Base-by-base conservation (phyloP, 768 basidiomycete species). In the Dentipellis sp. region DNA sequence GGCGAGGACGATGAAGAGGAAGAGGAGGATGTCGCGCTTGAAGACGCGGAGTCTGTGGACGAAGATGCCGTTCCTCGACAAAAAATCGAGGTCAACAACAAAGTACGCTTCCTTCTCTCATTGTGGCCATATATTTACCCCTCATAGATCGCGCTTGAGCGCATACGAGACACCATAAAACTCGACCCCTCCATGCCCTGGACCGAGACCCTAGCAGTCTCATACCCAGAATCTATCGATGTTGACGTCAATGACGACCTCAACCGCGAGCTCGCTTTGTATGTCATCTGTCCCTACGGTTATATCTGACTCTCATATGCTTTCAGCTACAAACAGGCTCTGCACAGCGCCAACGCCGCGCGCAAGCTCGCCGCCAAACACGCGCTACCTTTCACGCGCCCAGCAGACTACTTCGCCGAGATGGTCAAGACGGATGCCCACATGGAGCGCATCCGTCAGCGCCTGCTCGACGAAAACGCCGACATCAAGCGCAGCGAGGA, bases 341-440 rank as follows among this genome's bases (percentile, higher is more conserved):
- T 98, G 0, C 85, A 94, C 58, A 73, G 84, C 40, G 93, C 87
- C n/a, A 80, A 85, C 54, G 71, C 78, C 23, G 93, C 93, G 2
- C 83, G 82, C 52, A 66, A 76, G 2, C 80, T 93, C n/a, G 91
- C 91, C n/a, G 72, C 78, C 11, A 85, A 89, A 63, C 79, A 85
- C 67, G 80, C 83, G 21, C 74, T 93, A 57, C 84, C 94, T 0
- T 98, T 97, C 72, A 88, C 90, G 10, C 87, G 95, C 12, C 97
- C 97, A 0, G 63, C 82, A 0, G 95, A 97, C 71, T 98, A 94
- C 69, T 98, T 95, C 61, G 95, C 95, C 21, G 95, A 98, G 72
- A 98, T 98, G 95, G 88, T 97, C 62, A 97, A 98, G 71, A 86
- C 85, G 35, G 97, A 99, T 64, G 75, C 88, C 7, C 97, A 99